Evolutionary conservation across 768 basidiomycete species (phyloP).

Genomic region (Amylocystis lapponica): DNA sequence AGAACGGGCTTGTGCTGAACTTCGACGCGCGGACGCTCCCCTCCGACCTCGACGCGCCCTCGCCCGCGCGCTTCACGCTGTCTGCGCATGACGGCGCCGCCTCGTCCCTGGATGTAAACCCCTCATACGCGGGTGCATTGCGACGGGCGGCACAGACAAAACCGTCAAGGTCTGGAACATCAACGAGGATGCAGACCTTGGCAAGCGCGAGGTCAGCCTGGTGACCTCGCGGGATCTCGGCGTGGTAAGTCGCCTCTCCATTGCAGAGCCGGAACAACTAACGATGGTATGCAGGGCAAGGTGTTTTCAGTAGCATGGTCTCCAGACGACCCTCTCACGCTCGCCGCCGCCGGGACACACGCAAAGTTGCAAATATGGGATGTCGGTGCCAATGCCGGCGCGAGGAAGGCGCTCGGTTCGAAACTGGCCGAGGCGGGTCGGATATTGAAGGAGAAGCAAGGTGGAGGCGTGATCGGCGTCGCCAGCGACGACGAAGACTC

Average conservation of each 20-base stretch:
- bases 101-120: slow-evolving; percentile 87
- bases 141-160: slow-evolving; percentile 93
- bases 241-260: slow-evolving; percentile 50
- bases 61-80: slow-evolving; percentile 78
- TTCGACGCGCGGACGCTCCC: slow-evolving; percentile 87
- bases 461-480: slow-evolving; percentile 67
- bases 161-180: slow-evolving; percentile 96
- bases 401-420: slow-evolving; percentile 73
- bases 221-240: slow-evolving; percentile 88
- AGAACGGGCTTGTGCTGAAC: slow-evolving; percentile 90
- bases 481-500: slow-evolving; percentile 66
- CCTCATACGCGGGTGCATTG: slow-evolving; percentile 84
- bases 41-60: slow-evolving; percentile 55
- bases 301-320: slow-evolving; percentile 91
- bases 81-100: slow-evolving; percentile 91
- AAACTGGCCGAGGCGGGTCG: slow-evolving; percentile 74
- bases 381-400: slow-evolving; percentile 76
- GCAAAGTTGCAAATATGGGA: slow-evolving; percentile 97
- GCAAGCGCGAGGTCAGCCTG: slow-evolving; percentile 72
- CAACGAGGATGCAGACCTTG: slow-evolving; percentile 50
- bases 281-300: slow-evolving; percentile 65
- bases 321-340: slow-evolving; percentile 88
- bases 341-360: slow-evolving; percentile 92
- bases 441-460: slow-evolving; percentile 55
- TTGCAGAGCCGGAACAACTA: not conserved